Evolutionary conservation across 1,139 yeast genomes (phyloP), one percentile per base, ranked within the genome.

Genomic region (Geotrichum europaeum): DNA sequence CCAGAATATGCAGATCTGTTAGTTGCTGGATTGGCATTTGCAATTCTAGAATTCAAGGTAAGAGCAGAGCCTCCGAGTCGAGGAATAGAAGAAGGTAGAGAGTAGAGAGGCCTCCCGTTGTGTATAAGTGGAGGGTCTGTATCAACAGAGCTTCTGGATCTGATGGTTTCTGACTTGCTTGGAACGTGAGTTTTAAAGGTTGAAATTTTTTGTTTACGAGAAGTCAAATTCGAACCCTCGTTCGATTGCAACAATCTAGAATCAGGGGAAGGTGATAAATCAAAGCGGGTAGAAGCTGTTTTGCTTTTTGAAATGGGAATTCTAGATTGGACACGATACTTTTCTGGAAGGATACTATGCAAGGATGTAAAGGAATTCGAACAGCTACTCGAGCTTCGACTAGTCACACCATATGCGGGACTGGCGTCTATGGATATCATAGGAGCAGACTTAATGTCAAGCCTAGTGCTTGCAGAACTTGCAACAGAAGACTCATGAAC

Each of bases 61-160:
- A 10, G 18, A 15, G 53, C 3, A 25, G 53, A 28, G 24, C 9
- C 18, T 18, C 43, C 28, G 18, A 22, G 20, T 51, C 36, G 24
- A 34, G 47, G 13, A 43, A 24, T 51, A 51, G 30, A 32, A 51
- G 54, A 51, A 10, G 28, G 49, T 51, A 49, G 43, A 43, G 12
- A 20, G 43, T 25, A 34, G 54, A 43, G 54, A 51, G 45, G 54
- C 54, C 54, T 51, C 45, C 54, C 54, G 32, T 51, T 28, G 5
- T 15, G 24, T 30, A 24, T 51, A 30, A 6, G 36, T 15, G 34
- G 36, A 18, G 36, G 30, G n/a, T 25, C 36, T 12, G 36, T 32
- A 1, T n/a, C 20, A 15, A 40, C 47, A 7, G 47, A 15, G 10
- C 6, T n/a, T 40, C 47, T 40, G 20, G 47, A 22, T n/a, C 47